A percentile compares a stretch with the other conserved stretches of the same genome.
Evolutionary conservation across 306 rosid species (phyloP).

Genomic region (Malus orientalis): DNA sequence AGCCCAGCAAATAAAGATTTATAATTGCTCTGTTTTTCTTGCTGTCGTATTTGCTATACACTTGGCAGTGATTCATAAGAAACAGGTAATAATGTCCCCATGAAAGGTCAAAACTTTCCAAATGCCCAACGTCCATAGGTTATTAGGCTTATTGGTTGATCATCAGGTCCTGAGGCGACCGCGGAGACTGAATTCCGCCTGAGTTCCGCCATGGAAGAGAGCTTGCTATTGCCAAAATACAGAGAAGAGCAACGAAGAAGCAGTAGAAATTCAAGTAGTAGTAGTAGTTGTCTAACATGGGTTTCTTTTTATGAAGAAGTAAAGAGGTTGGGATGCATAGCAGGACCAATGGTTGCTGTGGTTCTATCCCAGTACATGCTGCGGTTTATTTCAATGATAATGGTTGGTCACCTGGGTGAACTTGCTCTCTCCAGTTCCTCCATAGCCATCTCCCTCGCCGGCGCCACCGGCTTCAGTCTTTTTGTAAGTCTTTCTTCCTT

Average conservation of each 20-base stretch:
- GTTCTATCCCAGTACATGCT: constrained; percentile 35
- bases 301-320: constrained; percentile 16
- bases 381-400: constrained; percentile 38
- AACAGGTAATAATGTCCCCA: no score
- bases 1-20: no score
- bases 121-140: not conserved
- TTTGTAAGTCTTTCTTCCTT: constrained; percentile 18
- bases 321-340: constrained; percentile 29
- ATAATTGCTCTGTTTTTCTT: no score
- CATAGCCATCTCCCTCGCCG: constrained; percentile 39
- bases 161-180: not conserved
- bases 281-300: constrained; percentile 12
- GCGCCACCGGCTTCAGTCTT: constrained; percentile 46
- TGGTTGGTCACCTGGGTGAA: constrained; percentile 48
- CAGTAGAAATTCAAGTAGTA: not conserved
- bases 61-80: no score
- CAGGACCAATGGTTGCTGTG: constrained; percentile 48
- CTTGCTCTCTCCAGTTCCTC: constrained; percentile 47
- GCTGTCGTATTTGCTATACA: no score
- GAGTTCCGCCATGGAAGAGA: constrained; percentile 21
- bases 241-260: not conserved
- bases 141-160: no score
- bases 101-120: not conserved
- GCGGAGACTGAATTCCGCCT: not conserved
- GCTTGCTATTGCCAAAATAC: constrained; percentile 1